A percentile compares a stretch with the other conserved stretches of the same genome.
Evolutionary conservation across 2,329 filamentous ascomycete genomes (phyloP).

Genomic region (Endoconidiophora polonica): DNA sequence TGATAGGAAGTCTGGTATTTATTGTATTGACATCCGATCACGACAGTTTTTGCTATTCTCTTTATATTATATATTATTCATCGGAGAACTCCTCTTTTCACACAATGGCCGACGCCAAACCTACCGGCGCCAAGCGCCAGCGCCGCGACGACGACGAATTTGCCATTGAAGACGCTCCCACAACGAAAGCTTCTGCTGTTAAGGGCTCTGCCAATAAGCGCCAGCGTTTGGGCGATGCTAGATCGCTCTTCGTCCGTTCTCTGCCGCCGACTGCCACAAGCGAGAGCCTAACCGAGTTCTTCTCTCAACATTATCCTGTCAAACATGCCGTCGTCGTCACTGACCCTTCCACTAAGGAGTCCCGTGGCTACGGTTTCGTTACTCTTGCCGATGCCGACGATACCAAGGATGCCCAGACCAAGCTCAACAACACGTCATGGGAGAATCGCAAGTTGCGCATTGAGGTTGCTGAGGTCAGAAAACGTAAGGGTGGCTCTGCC

Average conservation of each 20-base stretch:
- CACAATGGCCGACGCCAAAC: conserved; percentile 18
- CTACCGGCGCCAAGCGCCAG: conserved; percentile 22
- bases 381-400: conserved; percentile 92
- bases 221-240: conserved; percentile 39
- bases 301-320: conserved; percentile 85
- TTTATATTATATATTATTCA: not conserved
- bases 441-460: conserved; percentile 70
- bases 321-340: conserved; percentile 90
- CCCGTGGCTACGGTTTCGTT: conserved; percentile 88
- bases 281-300: conserved; percentile 70
- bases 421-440: conserved; percentile 63
- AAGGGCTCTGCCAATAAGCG: conserved; percentile 30
- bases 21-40: not conserved
- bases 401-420: conserved; percentile 60
- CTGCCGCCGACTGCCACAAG: conserved; percentile 63
- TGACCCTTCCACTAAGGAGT: conserved; percentile 71
- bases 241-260: conserved; percentile 80
- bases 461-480: conserved; percentile 74
- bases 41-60: conserved; percentile 8
- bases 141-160: conserved; percentile 18
- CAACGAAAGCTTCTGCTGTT: conserved; percentile 18
- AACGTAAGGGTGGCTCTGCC: conserved; percentile 36
- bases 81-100: no score
- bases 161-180: conserved; percentile 20
- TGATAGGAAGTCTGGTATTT: not conserved